Base-by-base conservation (phyloP, 345 rosid species). In the Eucalyptus cloeziana region DNA sequence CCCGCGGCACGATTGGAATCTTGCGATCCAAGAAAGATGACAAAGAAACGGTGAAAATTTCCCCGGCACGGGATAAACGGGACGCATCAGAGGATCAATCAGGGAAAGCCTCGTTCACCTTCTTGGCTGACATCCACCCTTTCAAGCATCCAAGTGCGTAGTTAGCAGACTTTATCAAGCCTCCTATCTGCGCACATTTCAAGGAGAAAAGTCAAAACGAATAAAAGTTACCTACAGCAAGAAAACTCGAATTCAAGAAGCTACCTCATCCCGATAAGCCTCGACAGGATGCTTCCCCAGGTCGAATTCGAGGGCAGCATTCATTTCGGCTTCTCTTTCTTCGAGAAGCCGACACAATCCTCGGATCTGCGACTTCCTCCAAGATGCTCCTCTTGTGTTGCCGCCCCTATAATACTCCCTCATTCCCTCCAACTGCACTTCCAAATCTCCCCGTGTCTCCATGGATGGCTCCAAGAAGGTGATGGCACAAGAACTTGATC, bases 271-370 rank as follows among this genome's bases (percentile, higher is more conserved):
- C 90, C 95, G 91, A 40, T 90, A 94, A 14, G 95, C 94, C 87
- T 96, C 98, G 47, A 87, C 94, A 31, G 90, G 93, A 88, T 94
- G 95, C 87, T 96, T 96, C 33, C 98, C 96, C 49, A 96, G 85
- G 90, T 96, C 98, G 13, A 91, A 76, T 44, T 45, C 89, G 4
- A 96, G 90, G 43, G 95, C 95, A 86, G 62, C 54, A 44, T 87
- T 92, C 60, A 96, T 93, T 2, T 92, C 92, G 4, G 10, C 69
- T 91, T 93, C 93, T 54, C 90, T 90, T 40, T 95, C 94, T 43
- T 88, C 86, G 3, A 96, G 49, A 86, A 96, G 92, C 45, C 24
- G 19, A 31, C 87, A 93, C 90, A 96, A 88, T 19, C 93, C 94
- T 87, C 85, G 86, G 49, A 95, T 95, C 94, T 95, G 96, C 87